phyloP scores from a whole-genome alignment of 768 basidiomycete species.

The Gloeostereum incarnatum region DNA sequence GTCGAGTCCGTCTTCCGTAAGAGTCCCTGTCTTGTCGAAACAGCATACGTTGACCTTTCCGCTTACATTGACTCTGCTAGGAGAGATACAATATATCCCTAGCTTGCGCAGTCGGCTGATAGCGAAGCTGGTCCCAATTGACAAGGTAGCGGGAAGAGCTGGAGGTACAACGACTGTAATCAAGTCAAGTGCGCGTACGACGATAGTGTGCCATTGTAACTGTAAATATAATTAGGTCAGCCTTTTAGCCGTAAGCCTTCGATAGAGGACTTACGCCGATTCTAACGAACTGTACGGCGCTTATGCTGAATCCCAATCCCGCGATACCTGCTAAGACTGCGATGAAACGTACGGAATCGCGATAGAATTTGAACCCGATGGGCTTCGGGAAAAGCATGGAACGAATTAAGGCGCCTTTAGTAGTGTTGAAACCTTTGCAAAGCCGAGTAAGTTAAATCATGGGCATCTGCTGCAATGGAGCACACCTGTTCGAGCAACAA shows the following conservation, averaged over 20 bases:
- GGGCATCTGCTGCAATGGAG: slow-evolving; percentile 2
- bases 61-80: slow-evolving; percentile 88
- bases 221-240: slow-evolving; percentile 17
- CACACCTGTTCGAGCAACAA: slow-evolving; percentile 82
- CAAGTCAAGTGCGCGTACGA: slow-evolving; percentile 87
- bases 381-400: slow-evolving; percentile 99
- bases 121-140: slow-evolving; percentile 95
- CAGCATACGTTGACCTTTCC: slow-evolving; percentile 97
- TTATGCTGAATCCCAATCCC: slow-evolving; percentile 81
- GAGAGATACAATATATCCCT: slow-evolving; percentile 95
- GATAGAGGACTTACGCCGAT: slow-evolving; percentile 56
- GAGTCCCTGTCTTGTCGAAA: slow-evolving; percentile 98
- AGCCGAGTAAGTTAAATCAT: slow-evolving; percentile 1
- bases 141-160: slow-evolving; percentile 92
- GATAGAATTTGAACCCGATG: slow-evolving; percentile 98
- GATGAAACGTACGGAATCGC: slow-evolving; percentile 86
- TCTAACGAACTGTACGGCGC: slow-evolving; percentile 84
- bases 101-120: slow-evolving; percentile 78
- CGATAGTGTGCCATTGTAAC: slow-evolving; percentile 85
- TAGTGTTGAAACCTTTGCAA: slow-evolving; percentile 82
- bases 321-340: slow-evolving; percentile 88
- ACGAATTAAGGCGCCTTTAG: slow-evolving; percentile 90
- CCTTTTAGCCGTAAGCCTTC: not conserved
- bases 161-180: slow-evolving; percentile 98
- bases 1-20: slow-evolving; percentile 97